Evolutionary conservation across 441 rosid species (phyloP).

Genomic region (Pelargonium myrrhifolium): DNA sequence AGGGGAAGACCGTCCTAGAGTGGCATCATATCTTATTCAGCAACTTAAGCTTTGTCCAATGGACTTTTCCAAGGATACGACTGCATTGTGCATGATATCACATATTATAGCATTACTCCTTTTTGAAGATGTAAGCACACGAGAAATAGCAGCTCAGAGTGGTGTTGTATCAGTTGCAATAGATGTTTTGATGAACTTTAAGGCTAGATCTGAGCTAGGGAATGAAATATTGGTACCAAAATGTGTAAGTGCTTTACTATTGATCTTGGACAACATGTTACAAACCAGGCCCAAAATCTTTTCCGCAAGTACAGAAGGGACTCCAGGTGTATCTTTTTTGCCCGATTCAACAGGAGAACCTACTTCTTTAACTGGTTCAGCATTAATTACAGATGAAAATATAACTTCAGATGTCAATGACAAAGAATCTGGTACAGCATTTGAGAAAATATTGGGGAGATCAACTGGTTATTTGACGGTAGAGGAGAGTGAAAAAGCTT

Average conservation of each 20-base stretch:
- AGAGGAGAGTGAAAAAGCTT: conserved; percentile 67
- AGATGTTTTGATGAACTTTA: conserved; percentile 62
- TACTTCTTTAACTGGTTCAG: conserved; percentile 32
- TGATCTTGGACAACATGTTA: conserved; percentile 78
- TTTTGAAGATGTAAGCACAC: conserved; percentile 67
- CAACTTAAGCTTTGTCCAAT: conserved; percentile 69
- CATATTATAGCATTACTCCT: conserved; percentile 79
- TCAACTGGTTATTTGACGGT: conserved; percentile 68
- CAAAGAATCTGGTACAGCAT: conserved; percentile 35
- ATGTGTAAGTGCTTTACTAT: conserved; percentile 73
- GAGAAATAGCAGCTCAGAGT: conserved; percentile 76
- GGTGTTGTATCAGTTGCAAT: conserved; percentile 58
- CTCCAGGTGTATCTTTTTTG: conserved; percentile 41
- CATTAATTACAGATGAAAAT: conserved; percentile 32
- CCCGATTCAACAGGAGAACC: conserved; percentile 38
- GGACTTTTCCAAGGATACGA: conserved; percentile 66
- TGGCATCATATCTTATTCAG: conserved; percentile 69
- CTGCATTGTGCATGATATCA: conserved; percentile 70
- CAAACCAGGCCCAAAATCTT: conserved; percentile 53
- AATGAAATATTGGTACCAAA: conserved; percentile 62
- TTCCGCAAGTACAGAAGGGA: conserved; percentile 46
- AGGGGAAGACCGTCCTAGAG: conserved; percentile 68
- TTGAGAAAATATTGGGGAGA: conserved; percentile 67
- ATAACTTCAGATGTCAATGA: conserved; percentile 41
- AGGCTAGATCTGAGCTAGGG: conserved; percentile 41